These are phyloP conservation scores for Withania somnifera DNA, from an alignment of 305 asterid genomes.

Conservation along the genomic window DNA sequence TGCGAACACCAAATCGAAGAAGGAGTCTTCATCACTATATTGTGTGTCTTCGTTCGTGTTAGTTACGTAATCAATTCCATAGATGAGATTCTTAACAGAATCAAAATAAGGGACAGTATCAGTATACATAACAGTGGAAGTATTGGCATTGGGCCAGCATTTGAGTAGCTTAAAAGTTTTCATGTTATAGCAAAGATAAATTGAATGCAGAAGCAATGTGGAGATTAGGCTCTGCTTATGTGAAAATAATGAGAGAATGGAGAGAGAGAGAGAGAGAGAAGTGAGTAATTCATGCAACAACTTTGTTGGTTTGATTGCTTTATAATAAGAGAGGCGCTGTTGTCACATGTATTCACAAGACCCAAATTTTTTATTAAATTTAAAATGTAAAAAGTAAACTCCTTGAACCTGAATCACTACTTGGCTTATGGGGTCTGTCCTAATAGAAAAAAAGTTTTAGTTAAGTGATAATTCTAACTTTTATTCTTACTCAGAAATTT, in stretches of 20 bases:
- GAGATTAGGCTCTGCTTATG: background rate
- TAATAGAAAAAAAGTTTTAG: background rate
- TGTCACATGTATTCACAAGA: too few relatives aligned
- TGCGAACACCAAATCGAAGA: conserved; percentile 57
- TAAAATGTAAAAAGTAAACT: too few relatives aligned
- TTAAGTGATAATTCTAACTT: background rate
- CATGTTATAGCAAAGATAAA: conserved; percentile 12
- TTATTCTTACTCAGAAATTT: background rate
- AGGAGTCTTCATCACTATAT: conserved; percentile 49
- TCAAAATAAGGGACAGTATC: conserved; percentile 5
- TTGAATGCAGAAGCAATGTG: background rate
- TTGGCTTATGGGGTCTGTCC: too few relatives aligned
- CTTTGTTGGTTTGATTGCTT: background rate
- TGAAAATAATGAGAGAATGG: background rate
- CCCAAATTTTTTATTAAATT: too few relatives aligned
- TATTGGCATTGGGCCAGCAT: conserved; percentile 43
- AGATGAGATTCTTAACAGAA: background rate
- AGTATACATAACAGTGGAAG: conserved; percentile 11
- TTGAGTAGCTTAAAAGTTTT: conserved; percentile 46
- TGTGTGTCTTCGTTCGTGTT: conserved; percentile 28
- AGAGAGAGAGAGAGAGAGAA: background rate
- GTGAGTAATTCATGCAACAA: background rate
- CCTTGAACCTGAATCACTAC: too few relatives aligned
- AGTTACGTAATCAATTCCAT: conserved; percentile 12
- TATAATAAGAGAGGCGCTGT: background rate